These are phyloP conservation scores for Novymonas esmeraldas DNA, from an alignment of 208 protist species.

Conservation along the genomic window DNA sequence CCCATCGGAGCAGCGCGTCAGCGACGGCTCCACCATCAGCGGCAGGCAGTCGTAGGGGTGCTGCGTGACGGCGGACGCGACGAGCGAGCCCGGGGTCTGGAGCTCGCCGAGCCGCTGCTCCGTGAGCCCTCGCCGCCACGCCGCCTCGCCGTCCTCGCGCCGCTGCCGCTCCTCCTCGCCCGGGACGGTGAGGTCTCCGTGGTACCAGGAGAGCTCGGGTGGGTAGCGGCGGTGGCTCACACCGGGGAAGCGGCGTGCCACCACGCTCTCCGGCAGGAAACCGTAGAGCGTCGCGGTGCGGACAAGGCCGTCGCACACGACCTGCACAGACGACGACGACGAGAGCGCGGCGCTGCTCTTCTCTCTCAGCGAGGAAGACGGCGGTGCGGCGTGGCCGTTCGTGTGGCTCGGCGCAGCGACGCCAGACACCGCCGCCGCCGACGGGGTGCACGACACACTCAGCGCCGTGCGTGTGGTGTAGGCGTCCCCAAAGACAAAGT, in stretches of 20 bases:
- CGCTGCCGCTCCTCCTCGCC: slow-evolving; percentile 29
- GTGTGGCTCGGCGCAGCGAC: background rate
- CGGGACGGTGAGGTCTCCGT: slow-evolving; percentile 47
- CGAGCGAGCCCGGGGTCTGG: slow-evolving; percentile 27
- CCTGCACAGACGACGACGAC: slow-evolving; percentile 12
- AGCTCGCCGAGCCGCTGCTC: slow-evolving; percentile 38
- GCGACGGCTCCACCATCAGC: slow-evolving; percentile 51
- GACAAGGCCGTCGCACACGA: slow-evolving; percentile 40
- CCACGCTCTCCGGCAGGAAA: slow-evolving; percentile 6
- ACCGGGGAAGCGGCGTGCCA: slow-evolving; percentile 26
- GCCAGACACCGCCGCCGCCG: background rate
- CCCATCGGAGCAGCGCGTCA: slow-evolving; percentile 59
- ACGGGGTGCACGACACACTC: slow-evolving; percentile 21
- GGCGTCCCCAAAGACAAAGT: slow-evolving; percentile 79
- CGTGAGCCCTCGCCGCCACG: slow-evolving; percentile 41
- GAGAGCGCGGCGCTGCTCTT: background rate
- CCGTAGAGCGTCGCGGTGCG: slow-evolving; percentile 22
- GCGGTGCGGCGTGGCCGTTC: slow-evolving; percentile 8
- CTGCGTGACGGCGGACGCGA: slow-evolving; percentile 51
- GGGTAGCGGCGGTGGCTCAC: slow-evolving; percentile 42
- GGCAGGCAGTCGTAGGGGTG: slow-evolving; percentile 41
- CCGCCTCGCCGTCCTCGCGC: slow-evolving; percentile 27
- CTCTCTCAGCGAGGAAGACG: no score
- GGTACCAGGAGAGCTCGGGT: slow-evolving; percentile 62
- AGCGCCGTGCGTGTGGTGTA: slow-evolving; percentile 64